Evolutionary conservation across 2,329 filamentous ascomycete species (phyloP), one percentile per base, ranked within the genome.

Genomic region (Aspergillus pseudoviridinutans): DNA sequence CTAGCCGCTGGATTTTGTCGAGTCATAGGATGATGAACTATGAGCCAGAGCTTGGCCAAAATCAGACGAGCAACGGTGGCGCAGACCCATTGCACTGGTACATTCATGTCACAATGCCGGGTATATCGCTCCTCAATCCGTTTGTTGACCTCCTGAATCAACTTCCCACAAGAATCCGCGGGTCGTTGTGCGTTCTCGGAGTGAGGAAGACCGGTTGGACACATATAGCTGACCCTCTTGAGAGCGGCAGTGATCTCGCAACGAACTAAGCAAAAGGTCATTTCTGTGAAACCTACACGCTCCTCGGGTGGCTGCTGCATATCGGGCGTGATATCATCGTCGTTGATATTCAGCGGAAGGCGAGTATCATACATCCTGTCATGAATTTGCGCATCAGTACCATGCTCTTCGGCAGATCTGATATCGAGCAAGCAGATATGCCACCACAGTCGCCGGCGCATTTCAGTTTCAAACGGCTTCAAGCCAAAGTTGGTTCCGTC

Each of bases 21-120:
- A 32, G 89, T 84, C 66, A 88, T 81, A 0, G 89, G 89, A 64
- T 93, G 87, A 66, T 93, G 89, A 2, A 91, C 82, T 58, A 92
- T 82, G 38, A 94, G 80, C 76, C 87, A 90, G 78, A 92, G 85
- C 73, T 92, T 93, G 53, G 87, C 86, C 75, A 92, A 84, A 60
- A 92, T 85, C 32, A 93, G 79, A 9, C 88, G 84, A 3, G 85
- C 82, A 25, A 90, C 80, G 28, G 88, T 88, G 3, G 84, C 86
- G 7, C 83, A 83, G 27, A 89, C 83, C 86, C 87, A 90, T 61
- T 86, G 86, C 1, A 90, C 74, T 0, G 82, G 79, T 49, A 83
- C 71, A 20, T 61, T 75, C 66, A 80, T 78, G 56, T 82, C 72
- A 53, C 80, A 80, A 56, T 85, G 76, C 41, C 74, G 73, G 22